Base-by-base conservation (phyloP, 306 rosid genomes). In the Medicago arabica region DNA sequence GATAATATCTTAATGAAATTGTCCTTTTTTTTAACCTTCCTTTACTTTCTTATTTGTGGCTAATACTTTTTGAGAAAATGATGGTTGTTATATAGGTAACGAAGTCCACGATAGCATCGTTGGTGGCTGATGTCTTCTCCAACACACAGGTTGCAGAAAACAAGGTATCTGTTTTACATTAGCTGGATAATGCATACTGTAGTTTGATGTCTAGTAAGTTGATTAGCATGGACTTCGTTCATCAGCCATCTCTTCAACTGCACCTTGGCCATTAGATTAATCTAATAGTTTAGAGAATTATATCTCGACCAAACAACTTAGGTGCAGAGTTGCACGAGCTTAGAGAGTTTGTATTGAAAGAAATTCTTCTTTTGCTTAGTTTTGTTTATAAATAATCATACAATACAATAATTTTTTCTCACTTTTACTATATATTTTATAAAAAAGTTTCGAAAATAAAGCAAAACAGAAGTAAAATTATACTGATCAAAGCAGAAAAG, bases 131-230 rank as follows among this genome's bases (percentile, higher is more conserved):
- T 68, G 91, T 95, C 85, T 92, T 95, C 89, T 89, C 92, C 51
- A 95, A 95, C 90, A 95, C 99, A 9, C 68, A 88, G 60, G 90
- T 92, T 64, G 93, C 97, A 46, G 99, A 92, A 81, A 95, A 95
- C 84, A 95, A 92, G 97, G 99, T 92, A 86, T 57, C 38, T 41
- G 0, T 9, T 68, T 55, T 78, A 57, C 74, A 13, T 72, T 43
- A 18, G 14, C 61, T 71, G 17, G 57, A 65, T 21, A 4, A 21
- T 21, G 57, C 39, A 11, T 31, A 8, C 23, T 23, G 9, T n/a
- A 7, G 46, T 57, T 18, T 49, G 67, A 68, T 64, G 36, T 74
- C 57, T 66, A 38, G 46, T 53, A 49, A 40, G 59, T n/a, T 9
- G 34, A 43, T 25, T 54, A 41, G 47, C 80, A 9, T 31, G 36